phyloP scores from a whole-genome alignment of 345 rosid species.

The Bruguiera sexangula region DNA sequence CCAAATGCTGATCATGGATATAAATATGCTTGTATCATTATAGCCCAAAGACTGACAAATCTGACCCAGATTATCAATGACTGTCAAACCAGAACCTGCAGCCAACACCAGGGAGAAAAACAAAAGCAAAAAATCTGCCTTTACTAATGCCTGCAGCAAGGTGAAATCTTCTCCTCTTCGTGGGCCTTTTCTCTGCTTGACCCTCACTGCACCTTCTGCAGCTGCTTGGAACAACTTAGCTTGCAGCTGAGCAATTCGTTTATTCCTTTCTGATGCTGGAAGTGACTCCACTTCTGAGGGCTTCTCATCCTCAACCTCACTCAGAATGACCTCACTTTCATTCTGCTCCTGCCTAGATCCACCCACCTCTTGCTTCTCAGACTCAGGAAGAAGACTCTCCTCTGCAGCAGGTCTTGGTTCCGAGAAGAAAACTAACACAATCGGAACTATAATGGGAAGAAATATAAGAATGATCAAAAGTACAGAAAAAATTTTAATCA shows the following conservation, averaged over 20 bases:
- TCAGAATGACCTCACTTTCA: conserved; percentile 52
- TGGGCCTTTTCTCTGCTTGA: conserved; percentile 76
- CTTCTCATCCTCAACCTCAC: conserved; percentile 95
- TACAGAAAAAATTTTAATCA: conserved; percentile 47
- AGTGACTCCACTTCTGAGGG: conserved; percentile 80
- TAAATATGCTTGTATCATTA: conserved; percentile 74
- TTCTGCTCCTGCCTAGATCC: conserved; percentile 22
- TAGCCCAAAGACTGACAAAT: conserved; percentile 90
- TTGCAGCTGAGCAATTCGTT: conserved; percentile 78
- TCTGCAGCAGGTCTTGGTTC: conserved; percentile 41
- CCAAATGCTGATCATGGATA: conserved; percentile 97
- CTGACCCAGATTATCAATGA: conserved; percentile 97
- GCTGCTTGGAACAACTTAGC: conserved; percentile 74
- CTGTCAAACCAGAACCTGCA: conserved; percentile 93
- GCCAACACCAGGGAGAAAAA: conserved; percentile 82
- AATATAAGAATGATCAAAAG: conserved; percentile 62
- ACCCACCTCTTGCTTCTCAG: conserved; percentile 46
- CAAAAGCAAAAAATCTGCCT: conserved; percentile 93
- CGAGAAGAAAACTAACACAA: conserved; percentile 44
- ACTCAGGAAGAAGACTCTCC: conserved; percentile 56
- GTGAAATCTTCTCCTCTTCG: conserved; percentile 97
- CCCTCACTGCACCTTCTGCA: conserved; percentile 81
- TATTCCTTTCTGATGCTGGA: conserved; percentile 77
- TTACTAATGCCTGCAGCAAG: conserved; percentile 77
- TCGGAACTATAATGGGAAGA: conserved; percentile 66